Evolutionary conservation across 495 filamentous ascomycete genomes (phyloP), one percentile per base, ranked within the genome.

Genomic region (Recurvomyces mirabilis): DNA sequence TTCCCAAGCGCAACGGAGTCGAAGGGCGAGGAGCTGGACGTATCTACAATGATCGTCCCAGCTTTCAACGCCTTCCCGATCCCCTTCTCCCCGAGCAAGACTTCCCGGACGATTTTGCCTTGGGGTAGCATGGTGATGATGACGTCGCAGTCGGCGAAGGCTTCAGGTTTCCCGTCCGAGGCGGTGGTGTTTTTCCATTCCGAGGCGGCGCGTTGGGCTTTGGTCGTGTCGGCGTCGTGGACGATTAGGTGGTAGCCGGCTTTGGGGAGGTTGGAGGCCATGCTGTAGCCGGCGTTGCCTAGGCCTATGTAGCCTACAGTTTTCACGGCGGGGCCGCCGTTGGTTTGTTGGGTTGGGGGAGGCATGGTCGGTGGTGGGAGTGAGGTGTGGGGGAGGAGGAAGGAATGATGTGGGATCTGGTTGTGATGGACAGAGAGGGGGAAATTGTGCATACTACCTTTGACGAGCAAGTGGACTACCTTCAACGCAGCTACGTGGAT

Each of bases 81-180:
- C 4, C 55, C 55, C 23, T 51, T 18, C 20, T 58, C 40, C 14
- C 58, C 55, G 13, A 60, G 38, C 1, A 58, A 22, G 2, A 58
- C 58, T 12, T 60, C 58, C 28, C 47, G 28, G 3, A 60, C 58
- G 15, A 60, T 46, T 32, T 52, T 54, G 2, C 52, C 55, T 41
- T 60, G 52, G 17, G 55, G 58, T 11, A 60, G 49, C 58, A 60
- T 60, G 17, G 55, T 60, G 34, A 60, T 45, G 19, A 60, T 42
- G 1, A 56, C 53, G 13, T 56, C 55, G 38, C 55, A 60, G 5
- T 56, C 49, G 9, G 24, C 13, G 36, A 60, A 60, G n/a, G 37
- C 38, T 17, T 52, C 46, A 1, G 36, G 25, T n/a, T 41, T 21
- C 9, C 42, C 48, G 12, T 46, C 21, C 12, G 32, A 40, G 14